Conservation (phyloP, 805 yeast genomes). For the Starmera quercuum region DNA sequence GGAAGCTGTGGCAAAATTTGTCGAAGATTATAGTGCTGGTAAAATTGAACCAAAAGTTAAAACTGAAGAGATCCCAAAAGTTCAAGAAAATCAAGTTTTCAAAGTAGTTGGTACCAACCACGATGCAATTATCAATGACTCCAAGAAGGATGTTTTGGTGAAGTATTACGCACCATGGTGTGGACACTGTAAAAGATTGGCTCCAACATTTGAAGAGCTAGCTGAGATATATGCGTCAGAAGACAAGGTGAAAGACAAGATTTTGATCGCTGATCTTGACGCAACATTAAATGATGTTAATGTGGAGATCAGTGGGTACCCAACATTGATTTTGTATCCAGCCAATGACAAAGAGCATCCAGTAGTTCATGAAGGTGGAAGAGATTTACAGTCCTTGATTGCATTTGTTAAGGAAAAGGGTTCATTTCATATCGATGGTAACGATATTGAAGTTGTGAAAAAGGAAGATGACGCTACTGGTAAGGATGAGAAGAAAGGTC, state of each 20-base stretch:
- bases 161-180: constrained; percentile 98
- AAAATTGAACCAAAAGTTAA: constrained; percentile 65
- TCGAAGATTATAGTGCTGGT: constrained; percentile 57
- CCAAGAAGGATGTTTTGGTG: constrained; percentile 64
- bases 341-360: constrained; percentile 71
- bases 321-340: constrained; percentile 86
- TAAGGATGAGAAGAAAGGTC: constrained; percentile 4
- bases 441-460: constrained; percentile 17
- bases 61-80: constrained; percentile 80
- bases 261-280: constrained; percentile 79
- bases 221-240: constrained; percentile 59
- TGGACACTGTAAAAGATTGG: constrained; percentile 90
- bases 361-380: constrained; percentile 56
- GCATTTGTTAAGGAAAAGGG: constrained; percentile 68
- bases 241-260: constrained; percentile 39
- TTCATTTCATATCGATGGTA: constrained; percentile 51
- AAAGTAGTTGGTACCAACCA: constrained; percentile 82
- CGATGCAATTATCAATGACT: constrained; percentile 54
- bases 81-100: constrained; percentile 66
- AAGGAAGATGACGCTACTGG: constrained; percentile 7
- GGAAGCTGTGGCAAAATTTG: constrained; percentile 50
- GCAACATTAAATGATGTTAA: constrained; percentile 87
- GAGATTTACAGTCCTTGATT: constrained; percentile 67
- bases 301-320: constrained; percentile 80
- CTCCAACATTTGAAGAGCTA: constrained; percentile 83